Evolutionary conservation across 495 filamentous ascomycete genomes (phyloP).

Genomic region (Podospora conica): DNA sequence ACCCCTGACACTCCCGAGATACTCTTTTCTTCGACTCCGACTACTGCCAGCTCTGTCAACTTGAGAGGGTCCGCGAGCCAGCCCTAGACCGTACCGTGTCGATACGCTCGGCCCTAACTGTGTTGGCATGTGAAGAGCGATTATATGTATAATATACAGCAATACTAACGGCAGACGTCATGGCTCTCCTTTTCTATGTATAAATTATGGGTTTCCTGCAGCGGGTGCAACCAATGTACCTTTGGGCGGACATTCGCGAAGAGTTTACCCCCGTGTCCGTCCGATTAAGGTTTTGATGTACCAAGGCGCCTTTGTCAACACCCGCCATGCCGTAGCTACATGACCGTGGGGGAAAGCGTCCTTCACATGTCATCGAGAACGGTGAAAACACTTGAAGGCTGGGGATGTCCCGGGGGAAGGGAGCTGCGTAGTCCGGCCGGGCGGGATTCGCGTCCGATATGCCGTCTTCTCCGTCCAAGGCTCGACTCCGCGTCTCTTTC

Average conservation of each 20-base stretch:
- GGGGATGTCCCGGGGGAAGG: too few species aligned
- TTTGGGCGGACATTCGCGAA: not conserved
- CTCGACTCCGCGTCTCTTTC: not conserved
- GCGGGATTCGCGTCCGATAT: not conserved
- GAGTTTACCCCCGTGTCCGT: not conserved
- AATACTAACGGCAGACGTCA: not conserved
- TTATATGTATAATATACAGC: accelerated
- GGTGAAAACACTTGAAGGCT: too few species aligned
- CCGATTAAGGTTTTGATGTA: not conserved
- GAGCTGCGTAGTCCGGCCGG: too few species aligned
- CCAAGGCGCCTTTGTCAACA: not conserved
- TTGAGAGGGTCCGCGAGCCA: too few species aligned
- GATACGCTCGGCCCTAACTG: not conserved
- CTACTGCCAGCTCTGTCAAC: too few species aligned
- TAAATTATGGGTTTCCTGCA: not conserved
- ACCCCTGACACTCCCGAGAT: too few species aligned
- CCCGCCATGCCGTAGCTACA: too few species aligned
- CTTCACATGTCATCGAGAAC: not conserved
- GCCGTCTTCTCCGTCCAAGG: not conserved
- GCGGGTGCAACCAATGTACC: not conserved
- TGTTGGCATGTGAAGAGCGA: not conserved
- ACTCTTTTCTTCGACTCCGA: too few species aligned
- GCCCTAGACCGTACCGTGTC: not conserved
- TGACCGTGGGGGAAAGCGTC: not conserved
- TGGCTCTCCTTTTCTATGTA: not conserved